Evolutionary conservation across 2,329 filamentous ascomycete species (phyloP), one percentile per base, ranked within the genome.

Genomic region (Curvularia verruculosa): DNA sequence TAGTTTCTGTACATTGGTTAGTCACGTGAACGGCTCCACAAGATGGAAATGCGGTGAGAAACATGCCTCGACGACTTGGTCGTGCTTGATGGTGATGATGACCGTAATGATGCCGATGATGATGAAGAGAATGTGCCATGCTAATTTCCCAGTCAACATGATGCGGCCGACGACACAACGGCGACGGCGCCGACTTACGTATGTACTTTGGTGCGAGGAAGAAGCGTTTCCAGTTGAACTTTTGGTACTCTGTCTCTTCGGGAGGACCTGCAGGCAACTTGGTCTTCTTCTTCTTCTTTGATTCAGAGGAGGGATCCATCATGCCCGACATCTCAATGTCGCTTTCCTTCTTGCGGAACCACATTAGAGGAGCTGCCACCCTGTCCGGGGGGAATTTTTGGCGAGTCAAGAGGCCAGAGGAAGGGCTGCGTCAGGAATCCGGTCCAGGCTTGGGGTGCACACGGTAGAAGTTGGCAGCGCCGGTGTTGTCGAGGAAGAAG

Each of bases 191-290:
- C 9, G 28, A 47, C 72, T 40, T 68, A 74, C 73, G 72, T 63
- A 75, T 70, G 60, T 75, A 74, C 52, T 74, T 75, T 23, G 70
- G 71, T 10, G 70, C 64, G 2, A 74, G 49, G 39, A 74, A 71
- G 43, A 74, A 56, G 54, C 66, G 72, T 53, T 70, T 74, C 73
- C 73, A 75, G 52, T 74, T 66, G 21, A 74, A 61, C 10, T 70
- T 66, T 37, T 58, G 57, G 54, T 75, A 75, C 40, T 74, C 67
- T 28, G 73, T 75, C 24, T 75, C 69, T 53, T 72, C 67, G 7
- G 64, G 60, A 26, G 55, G 55, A 3, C 55, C 55, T 19, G 67
- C 59, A 5, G 59, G 29, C 8, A 56, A 49, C 12, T 60, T 60
- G 7, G 59, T 49, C 12, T 60, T 60, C 43, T 64, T 65, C 54